phyloP scores from a whole-genome alignment of 1,284 basidiomycete genomes.

The Filobasidium uniguttulatum region DNA sequence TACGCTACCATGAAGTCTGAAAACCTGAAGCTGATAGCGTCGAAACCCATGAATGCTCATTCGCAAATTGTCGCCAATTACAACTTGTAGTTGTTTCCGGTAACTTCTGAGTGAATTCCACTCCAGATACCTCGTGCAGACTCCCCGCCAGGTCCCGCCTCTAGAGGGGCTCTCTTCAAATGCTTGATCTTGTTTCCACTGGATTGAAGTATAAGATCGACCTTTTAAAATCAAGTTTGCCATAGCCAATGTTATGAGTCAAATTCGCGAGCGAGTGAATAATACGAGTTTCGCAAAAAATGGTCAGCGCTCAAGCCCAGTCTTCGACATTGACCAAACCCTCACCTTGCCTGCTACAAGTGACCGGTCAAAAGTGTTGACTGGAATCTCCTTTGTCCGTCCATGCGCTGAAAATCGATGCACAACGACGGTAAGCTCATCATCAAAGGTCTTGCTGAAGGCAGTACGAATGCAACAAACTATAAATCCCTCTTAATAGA shows the following conservation, averaged over 20 bases:
- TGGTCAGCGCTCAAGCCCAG: background rate
- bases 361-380: conserved; percentile 33
- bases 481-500: conserved; percentile 37
- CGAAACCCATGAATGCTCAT: no score
- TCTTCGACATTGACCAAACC: background rate
- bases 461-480: conserved; percentile 16
- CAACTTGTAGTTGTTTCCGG: background rate
- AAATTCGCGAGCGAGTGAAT: no score
- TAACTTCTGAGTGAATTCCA: conserved; percentile 22
- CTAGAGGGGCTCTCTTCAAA: conserved; percentile 32
- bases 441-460: background rate
- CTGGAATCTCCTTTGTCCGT: conserved; percentile 40
- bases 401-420: conserved; percentile 33
- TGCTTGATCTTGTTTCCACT: conserved; percentile 35
- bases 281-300: background rate
- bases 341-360: conserved; percentile 36
- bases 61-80: no score
- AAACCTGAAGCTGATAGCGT: no score
- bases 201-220: conserved; percentile 30
- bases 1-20: no score
- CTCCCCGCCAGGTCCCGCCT: conserved; percentile 32
- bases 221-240: no score
- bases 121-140: conserved; percentile 35
- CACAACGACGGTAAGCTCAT: background rate
- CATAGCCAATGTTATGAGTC: background rate